Evolutionary conservation across 495 filamentous ascomycete genomes (phyloP), one percentile per base, ranked within the genome.

Genomic region (Penicillium maclennaniae): DNA sequence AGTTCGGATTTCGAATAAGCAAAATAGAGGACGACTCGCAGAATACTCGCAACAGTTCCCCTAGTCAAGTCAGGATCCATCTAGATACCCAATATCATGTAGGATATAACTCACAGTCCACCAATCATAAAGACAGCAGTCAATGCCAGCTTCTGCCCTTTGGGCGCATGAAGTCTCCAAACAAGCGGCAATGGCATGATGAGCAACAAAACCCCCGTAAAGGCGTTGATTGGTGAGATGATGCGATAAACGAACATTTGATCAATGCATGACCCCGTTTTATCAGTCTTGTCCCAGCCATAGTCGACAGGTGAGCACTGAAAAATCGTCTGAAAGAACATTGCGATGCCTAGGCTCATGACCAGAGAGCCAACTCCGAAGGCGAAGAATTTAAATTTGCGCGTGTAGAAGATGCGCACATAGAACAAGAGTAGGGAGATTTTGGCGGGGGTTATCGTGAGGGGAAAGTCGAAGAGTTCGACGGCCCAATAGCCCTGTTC

Each of bases 181-280:
- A 75, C 60, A 39, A 74, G 61, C n/a, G 69, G 77, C 63, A 81
- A 65, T 12, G 72, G 77, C 51, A 75, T 59, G 6, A 66, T 46
- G n/a, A 72, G 63, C 21, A 74, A 67, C 46, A 63, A 31, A 26
- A 75, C 49, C 41, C 77, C 75, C 4, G 67, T 60, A 7, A 69
- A 7, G 7, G 71, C 46, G 52, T 74, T 68, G 39, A 63, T 43
- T 0, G 68, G 57, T 15, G 62, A 68, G 0, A 72, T 59, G 17
- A 45, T 61, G 2, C 66, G 62, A 23, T 71, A 69, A n/a, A 70
- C 56, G 1, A 47, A 37, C 19, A 56, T 52, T 38, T 72, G 62
- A 39, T 71, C 40, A 20, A 66, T 54, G 45, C 71, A 73, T 4
- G 45, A 43, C 16, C 69, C 72, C 0, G 39, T 45, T 8, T 28